phyloP scores from a whole-genome alignment of 257 asterid species.

The Anisodus tanguticus region DNA sequence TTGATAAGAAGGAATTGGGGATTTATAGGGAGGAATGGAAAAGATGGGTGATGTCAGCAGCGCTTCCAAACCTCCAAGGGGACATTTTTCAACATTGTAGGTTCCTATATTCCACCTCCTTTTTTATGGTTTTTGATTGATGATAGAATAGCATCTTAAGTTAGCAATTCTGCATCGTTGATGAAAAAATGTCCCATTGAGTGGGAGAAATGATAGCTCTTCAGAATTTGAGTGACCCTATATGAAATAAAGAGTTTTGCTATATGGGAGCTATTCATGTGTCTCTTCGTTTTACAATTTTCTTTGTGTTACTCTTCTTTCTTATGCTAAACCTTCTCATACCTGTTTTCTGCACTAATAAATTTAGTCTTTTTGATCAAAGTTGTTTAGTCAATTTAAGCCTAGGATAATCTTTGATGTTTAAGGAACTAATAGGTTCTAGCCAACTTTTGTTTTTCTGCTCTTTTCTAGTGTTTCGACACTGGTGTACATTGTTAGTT shows the following conservation, averaged over 20 bases:
- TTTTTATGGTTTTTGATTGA: slow-evolving; percentile 28
- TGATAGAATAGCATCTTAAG: slow-evolving; percentile 5
- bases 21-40: slow-evolving; percentile 61
- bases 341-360: background rate
- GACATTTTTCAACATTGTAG: slow-evolving; percentile 44
- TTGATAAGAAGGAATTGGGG: slow-evolving; percentile 58
- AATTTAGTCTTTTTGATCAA: background rate
- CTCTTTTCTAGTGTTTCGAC: background rate
- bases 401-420: background rate
- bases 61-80: slow-evolving; percentile 46
- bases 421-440: background rate
- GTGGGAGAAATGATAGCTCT: background rate
- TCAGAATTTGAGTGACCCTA: background rate
- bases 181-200: background rate
- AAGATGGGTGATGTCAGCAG: slow-evolving; percentile 66
- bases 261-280: background rate
- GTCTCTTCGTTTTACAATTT: background rate
- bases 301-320: background rate
- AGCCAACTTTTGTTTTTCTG: background rate
- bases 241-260: background rate
- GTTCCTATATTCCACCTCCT: slow-evolving; percentile 40
- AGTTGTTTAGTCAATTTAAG: background rate
- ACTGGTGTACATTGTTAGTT: background rate
- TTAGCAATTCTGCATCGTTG: background rate
- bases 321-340: background rate